Conservation (phyloP, 805 yeast species). For the Ogataea pini region DNA sequence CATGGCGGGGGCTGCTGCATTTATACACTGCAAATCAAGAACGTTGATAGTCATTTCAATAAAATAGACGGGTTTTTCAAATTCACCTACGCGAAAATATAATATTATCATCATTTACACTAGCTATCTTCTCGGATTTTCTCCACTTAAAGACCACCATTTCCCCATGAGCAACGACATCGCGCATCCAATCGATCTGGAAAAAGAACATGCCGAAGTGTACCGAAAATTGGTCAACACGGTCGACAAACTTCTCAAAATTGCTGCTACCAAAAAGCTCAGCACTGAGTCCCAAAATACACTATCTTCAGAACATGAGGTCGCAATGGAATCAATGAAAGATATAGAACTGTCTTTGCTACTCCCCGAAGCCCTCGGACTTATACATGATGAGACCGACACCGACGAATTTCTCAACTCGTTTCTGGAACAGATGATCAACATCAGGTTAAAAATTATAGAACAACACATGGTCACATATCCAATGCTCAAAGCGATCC, state of each 20-base stretch:
- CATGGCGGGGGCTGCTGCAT: too few species aligned
- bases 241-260: conserved; percentile 35
- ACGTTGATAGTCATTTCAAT: too few species aligned
- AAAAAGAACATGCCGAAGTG: conserved; percentile 33
- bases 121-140: too few species aligned
- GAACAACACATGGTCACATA: conserved; percentile 29
- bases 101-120: too few species aligned
- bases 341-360: conserved; percentile 17
- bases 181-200: conserved; percentile 12
- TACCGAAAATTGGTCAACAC: conserved; percentile 35
- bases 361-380: conserved; percentile 10
- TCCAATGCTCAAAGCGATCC: conserved; percentile 24
- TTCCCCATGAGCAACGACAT: not conserved
- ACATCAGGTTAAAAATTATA: conserved; percentile 20
- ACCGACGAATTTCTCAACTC: conserved; percentile 11
- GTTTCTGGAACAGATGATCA: conserved; percentile 22
- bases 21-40: too few species aligned
- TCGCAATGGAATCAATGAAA: conserved; percentile 10
- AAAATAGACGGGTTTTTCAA: too few species aligned
- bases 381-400: not conserved
- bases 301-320: conserved; percentile 6
- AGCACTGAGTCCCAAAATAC: conserved; percentile 7
- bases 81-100: not conserved
- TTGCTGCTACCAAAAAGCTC: conserved; percentile 13
- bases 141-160: too few species aligned